A percentile compares a stretch with the other conserved stretches of the same genome.
These are phyloP conservation scores for Cutaneotrichosporon sp. DNA, from an alignment of 1,284 basidiomycete genomes.

Conservation along the genomic window DNA sequence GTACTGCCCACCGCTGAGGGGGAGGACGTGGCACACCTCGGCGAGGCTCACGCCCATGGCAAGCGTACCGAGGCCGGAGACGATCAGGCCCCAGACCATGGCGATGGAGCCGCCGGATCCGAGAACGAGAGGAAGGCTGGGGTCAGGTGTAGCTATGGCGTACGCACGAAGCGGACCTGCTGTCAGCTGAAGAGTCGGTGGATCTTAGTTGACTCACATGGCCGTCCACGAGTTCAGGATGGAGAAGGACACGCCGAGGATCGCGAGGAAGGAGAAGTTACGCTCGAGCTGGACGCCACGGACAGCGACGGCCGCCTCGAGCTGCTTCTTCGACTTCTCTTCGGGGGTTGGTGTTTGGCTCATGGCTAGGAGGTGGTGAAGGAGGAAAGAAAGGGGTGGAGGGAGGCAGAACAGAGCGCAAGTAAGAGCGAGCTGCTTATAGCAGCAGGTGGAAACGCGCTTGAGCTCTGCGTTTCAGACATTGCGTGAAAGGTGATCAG, in stretches of 20 bases:
- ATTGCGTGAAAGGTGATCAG: neutral
- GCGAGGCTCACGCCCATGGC: constrained; percentile 32
- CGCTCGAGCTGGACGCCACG: constrained; percentile 16
- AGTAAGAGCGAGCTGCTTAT: neutral
- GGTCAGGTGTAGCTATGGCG: neutral
- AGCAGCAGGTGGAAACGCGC: no score
- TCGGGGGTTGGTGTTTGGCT: neutral
- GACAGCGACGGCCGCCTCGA: neutral
- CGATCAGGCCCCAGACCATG: constrained; percentile 48
- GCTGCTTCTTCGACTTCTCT: neutral
- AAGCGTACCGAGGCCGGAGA: constrained; percentile 36
- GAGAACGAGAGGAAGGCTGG: constrained; percentile 26
- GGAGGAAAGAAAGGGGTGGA: neutral
- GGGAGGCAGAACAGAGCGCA: neutral
- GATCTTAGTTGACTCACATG: neutral
- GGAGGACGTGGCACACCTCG: constrained; percentile 22
- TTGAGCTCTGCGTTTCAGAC: no score
- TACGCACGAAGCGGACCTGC: neutral
- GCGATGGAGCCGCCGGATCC: constrained; percentile 45
- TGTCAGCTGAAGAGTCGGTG: neutral
- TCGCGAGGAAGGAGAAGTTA: constrained; percentile 20
- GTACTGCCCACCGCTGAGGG: constrained; percentile 44
- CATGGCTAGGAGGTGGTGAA: no score
- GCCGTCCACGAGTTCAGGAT: constrained; percentile 26
- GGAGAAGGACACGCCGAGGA: constrained; percentile 23